Percentiles rank a stretch among this genome's conserved stretches.
phyloP scores from a whole-genome alignment of 2,329 filamentous ascomycete species.

The Hymenoscyphus linearis region DNA sequence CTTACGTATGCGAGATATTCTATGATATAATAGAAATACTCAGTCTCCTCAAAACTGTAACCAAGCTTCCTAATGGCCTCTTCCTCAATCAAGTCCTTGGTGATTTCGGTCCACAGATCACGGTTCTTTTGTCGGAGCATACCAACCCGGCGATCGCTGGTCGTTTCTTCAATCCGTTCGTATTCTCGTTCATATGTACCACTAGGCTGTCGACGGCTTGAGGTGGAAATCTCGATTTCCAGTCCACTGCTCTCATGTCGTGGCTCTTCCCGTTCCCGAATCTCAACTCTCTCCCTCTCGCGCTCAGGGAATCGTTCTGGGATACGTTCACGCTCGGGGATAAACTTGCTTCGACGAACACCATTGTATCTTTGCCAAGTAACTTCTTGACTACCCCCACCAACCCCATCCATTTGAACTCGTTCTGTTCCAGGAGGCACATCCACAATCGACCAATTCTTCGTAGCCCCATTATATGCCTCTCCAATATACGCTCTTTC shows the following conservation, averaged over 20 bases:
- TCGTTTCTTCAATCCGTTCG: conserved; percentile 49
- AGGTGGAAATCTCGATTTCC: conserved; percentile 28
- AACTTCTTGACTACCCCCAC: conserved; percentile 69
- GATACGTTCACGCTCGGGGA: conserved; percentile 55
- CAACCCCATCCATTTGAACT: conserved; percentile 75
- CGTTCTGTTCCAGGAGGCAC: conserved; percentile 78
- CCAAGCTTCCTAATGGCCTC: conserved; percentile 82
- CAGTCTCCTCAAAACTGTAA: conserved; percentile 88
- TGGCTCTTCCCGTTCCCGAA: conserved; percentile 23
- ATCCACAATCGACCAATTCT: conserved; percentile 77
- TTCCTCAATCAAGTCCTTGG: conserved; percentile 80
- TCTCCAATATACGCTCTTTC: conserved; percentile 68
- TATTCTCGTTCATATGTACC: conserved; percentile 30
- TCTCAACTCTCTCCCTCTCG: conserved; percentile 20
- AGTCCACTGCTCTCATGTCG: conserved; percentile 21
- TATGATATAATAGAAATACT: conserved; percentile 87
- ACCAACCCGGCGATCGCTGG: conserved; percentile 42
- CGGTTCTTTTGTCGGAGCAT: conserved; percentile 31
- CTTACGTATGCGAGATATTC: conserved; percentile 84
- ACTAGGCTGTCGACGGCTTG: conserved; percentile 11
- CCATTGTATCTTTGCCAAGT: conserved; percentile 77
- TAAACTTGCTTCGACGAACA: conserved; percentile 67
- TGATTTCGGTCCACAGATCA: conserved; percentile 94
- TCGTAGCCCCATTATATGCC: conserved; percentile 67
- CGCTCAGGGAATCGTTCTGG: conserved; percentile 5